Evolutionary conservation across 176 grass and related monocot species (phyloP), one percentile per base, ranked within the genome.

Genomic region (Leersia perrieri): DNA sequence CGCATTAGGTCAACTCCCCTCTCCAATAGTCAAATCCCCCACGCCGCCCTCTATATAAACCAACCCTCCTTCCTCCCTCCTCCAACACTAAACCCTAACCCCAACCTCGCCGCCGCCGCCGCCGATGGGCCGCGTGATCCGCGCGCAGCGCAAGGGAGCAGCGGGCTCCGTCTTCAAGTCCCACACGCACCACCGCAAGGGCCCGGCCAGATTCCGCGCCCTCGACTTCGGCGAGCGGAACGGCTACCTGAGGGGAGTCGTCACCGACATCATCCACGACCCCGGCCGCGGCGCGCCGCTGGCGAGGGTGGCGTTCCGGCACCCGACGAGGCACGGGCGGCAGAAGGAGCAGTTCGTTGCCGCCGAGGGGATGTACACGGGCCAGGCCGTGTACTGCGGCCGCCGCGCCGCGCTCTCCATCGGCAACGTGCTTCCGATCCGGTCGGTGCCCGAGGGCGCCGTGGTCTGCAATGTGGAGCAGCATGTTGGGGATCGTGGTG

Each of bases 111-210:
- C 35, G 20, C 47, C 45, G 29, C 31, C 5, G 11, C 71, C 78
- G 76, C 31, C 70, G 72, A 97, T 97, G 94, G 94, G 94, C 40
- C 89, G 94, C 42, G 94, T 97, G 85, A 97, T 97, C 89, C 83
- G 94, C 34, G 89, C 94, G 5, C 94, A 97, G 87, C 89, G 94
- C 64, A 97, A 97, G 92, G 94, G 94, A 72, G 94, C 92, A 72
- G 94, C 92, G 25, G 94, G 94, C 2, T 94, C 94, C 31, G 82
- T 97, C 20, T 97, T 97, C 87, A 91, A 91, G 71, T 94, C 94
- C 8, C 94, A 97, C 89, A 97, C 94, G 15, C 94, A 97, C 94
- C 94, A 97, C 89, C 94, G 94, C 75, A 97, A 97, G 89, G 94
- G 94, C 4, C 87, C 94, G 0, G 94, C 94, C 22, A 76, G 94